These are phyloP conservation scores for Fusarium tricinctum DNA, from an alignment of 2,329 filamentous ascomycete species.

Conservation along the genomic window DNA sequence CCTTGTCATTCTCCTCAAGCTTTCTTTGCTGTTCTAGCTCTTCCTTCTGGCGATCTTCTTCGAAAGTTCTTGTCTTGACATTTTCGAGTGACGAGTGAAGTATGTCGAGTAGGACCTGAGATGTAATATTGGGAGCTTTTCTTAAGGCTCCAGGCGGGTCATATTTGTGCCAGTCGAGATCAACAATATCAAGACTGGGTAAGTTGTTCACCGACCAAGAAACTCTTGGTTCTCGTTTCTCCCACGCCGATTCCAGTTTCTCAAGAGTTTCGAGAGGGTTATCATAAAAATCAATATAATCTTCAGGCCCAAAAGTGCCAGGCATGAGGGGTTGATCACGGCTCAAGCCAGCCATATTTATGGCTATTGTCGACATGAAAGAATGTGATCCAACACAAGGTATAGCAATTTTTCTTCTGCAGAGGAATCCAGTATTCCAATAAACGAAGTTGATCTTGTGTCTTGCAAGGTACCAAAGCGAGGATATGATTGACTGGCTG, in stretches of 20 bases:
- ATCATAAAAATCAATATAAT: constrained; percentile 51
- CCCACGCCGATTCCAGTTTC: constrained; percentile 45
- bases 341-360: constrained; percentile 26
- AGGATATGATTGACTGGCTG: constrained; percentile 6
- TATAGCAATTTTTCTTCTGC: background rate
- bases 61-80: constrained; percentile 56
- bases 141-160: constrained; percentile 61
- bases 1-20: constrained; percentile 47
- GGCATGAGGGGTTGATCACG: constrained; percentile 47
- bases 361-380: background rate
- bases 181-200: constrained; percentile 44
- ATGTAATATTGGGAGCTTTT: constrained; percentile 55
- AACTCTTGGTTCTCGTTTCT: constrained; percentile 32
- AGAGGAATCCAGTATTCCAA: background rate
- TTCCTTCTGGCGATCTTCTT: constrained; percentile 50
- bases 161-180: constrained; percentile 63
- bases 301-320: constrained; percentile 51
- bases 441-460: background rate
- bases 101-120: constrained; percentile 59
- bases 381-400: background rate
- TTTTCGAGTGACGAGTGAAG: constrained; percentile 62
- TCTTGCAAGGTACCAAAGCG: background rate
- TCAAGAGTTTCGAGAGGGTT: constrained; percentile 49
- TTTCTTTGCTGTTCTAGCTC: constrained; percentile 49
- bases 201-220: constrained; percentile 46